Evolutionary conservation across 306 rosid genomes (phyloP).

Genomic region (Ormosia semicastrata): DNA sequence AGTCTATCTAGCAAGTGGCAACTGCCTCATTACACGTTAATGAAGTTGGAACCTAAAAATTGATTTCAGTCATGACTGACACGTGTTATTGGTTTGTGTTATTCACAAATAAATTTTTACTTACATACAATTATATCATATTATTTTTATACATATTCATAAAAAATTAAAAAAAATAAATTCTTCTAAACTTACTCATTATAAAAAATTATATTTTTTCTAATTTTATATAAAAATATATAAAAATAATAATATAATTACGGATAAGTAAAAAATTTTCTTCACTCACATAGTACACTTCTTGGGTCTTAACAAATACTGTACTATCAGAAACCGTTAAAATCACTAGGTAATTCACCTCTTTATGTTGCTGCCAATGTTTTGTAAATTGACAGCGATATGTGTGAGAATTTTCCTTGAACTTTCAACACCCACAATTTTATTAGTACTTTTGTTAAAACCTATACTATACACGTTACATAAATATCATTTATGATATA

Average conservation of each 20-base stretch:
- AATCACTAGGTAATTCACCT: background rate
- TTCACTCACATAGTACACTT: background rate
- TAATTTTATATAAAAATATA: too few species aligned
- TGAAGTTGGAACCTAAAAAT: background rate
- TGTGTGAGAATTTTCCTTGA: constrained; percentile 22
- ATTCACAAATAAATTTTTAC: too few species aligned
- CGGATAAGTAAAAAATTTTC: too few species aligned
- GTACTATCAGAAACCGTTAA: background rate
- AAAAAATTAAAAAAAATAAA: too few species aligned
- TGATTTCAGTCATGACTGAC: background rate
- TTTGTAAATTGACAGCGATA: background rate
- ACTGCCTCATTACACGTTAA: background rate
- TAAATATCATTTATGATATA: too few species aligned
- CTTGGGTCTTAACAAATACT: background rate
- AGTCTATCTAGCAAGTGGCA: background rate
- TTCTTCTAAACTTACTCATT: too few species aligned
- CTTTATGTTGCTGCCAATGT: background rate
- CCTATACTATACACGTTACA: too few species aligned
- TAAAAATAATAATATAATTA: too few species aligned
- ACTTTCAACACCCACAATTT: constrained; percentile 8
- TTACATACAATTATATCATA: too few species aligned
- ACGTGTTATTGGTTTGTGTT: background rate
- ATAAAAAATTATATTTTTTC: too few species aligned
- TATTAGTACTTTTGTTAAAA: too few species aligned
- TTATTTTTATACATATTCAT: too few species aligned